Evolutionary conservation across 257 asterid species (phyloP), one percentile per base, ranked within the genome.

Genomic region (Nicotiana noctiflora): DNA sequence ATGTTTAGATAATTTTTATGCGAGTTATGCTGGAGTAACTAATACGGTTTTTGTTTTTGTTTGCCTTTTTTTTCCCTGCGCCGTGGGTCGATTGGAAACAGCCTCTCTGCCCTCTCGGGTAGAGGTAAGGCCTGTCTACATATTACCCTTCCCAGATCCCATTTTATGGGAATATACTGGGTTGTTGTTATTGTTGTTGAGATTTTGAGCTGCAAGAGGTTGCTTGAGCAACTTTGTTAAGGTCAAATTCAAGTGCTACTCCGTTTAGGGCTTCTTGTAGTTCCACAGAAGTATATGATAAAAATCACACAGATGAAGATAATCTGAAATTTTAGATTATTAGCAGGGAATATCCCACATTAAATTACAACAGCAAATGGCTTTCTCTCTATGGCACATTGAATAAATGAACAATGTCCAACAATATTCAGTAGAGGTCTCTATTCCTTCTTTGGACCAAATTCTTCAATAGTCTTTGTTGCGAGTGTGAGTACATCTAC

Each of bases 401-500:
- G 14, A 72, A 46, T 49, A 49, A 44, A 49, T 72, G 23, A 72
- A 72, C 61, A 72, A 29, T 63, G 77, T 49, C 37, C 34, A 64
- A 25, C 29, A 27, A 46, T 27, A 40, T 46, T 11, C 57, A 67
- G 4, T 8, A 23, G 27, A n/a, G 21, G 60, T 62, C 0, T 19
- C 84, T 29, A 81, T 29, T 82, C 83, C 66, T 83, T 77, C 75
- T 86, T 88, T 46, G 85, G 84, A 53, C 90, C 91, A 80, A 90
- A 93, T 86, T 93, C 94, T 86, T 93, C 97, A 9, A 90, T 82
- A 0, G 97, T 92, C 86, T 92, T 91, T 59, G 94, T 85, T 79
- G 97, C 94, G 57, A 94, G 97, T 27, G 93, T 89, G 65, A 92
- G 94, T 79, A 94, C 89, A 59, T 94, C 98, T 21, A 93, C 92